These are phyloP conservation scores for Umbilicus rupestris DNA, from an alignment of 164 flowering plant species.

Conservation along the genomic window DNA sequence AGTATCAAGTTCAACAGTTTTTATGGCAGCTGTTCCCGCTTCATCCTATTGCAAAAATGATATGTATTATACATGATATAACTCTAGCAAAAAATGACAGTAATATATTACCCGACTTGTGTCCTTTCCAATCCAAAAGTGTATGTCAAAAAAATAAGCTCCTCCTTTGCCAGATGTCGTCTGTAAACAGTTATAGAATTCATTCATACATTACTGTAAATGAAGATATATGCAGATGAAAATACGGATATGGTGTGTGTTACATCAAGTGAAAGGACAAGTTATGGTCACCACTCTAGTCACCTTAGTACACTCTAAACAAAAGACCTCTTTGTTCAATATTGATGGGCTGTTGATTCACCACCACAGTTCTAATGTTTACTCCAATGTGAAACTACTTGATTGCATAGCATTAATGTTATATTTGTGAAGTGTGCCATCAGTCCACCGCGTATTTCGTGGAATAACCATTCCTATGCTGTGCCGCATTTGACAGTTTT, in stretches of 20 bases:
- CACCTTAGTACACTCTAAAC: too few species aligned
- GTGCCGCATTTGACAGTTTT: too few species aligned
- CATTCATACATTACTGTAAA: not conserved
- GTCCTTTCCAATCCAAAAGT: conserved; percentile 98
- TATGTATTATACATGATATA: conserved; percentile 9
- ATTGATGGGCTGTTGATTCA: too few species aligned
- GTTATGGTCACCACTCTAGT: too few species aligned
- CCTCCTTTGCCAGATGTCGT: conserved; percentile 79
- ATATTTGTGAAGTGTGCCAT: too few species aligned
- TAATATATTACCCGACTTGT: conserved; percentile 65
- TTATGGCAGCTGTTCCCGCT: conserved; percentile 96
- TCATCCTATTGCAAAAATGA: conserved; percentile 59
- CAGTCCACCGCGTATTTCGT: too few species aligned
- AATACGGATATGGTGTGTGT: not conserved
- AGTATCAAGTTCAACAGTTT: conserved; percentile 96
- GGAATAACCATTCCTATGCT: too few species aligned
- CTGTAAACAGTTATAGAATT: conserved; percentile 28
- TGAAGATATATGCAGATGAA: not conserved
- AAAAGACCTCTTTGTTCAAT: too few species aligned
- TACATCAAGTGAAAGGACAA: too few species aligned
- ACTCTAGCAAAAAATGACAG: not conserved
- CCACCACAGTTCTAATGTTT: too few species aligned
- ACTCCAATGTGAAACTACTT: too few species aligned
- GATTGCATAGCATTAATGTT: too few species aligned
- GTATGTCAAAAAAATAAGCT: conserved; percentile 69